These are phyloP conservation scores for Ogataea sp. DNA, from an alignment of 805 yeast genomes.

Conservation along the genomic window DNA sequence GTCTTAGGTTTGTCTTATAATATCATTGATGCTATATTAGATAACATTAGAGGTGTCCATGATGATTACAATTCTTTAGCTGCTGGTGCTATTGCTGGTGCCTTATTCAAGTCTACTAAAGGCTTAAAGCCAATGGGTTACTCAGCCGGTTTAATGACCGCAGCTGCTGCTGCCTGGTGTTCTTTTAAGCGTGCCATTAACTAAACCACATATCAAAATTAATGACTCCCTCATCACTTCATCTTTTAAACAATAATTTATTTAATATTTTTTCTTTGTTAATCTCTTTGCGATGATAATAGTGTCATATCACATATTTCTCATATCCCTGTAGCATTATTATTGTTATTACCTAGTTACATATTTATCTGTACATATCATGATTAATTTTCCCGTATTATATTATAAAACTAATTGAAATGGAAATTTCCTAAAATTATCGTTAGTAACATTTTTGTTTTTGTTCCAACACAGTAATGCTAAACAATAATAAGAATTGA, in stretches of 20 bases:
- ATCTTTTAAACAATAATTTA: neutral
- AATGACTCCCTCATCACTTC: neutral
- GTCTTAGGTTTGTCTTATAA: conserved; percentile 87
- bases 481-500: conserved; percentile 55
- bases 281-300: no score
- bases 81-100: conserved; percentile 91
- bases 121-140: conserved; percentile 87
- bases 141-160: conserved; percentile 77
- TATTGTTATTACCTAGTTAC: no score
- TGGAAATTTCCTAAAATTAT: no score
- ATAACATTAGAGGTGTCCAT: conserved; percentile 77
- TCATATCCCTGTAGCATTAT: no score
- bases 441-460: neutral
- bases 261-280: no score
- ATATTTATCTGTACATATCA: neutral
- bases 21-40: conserved; percentile 72
- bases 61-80: conserved; percentile 77
- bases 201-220: no score
- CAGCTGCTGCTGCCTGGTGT: conserved; percentile 91
- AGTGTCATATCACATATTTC: no score
- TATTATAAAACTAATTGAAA: no score
- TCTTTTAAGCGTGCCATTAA: conserved; percentile 48
- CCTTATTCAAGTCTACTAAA: conserved; percentile 75
- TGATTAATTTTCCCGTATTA: no score
- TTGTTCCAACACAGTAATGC: conserved; percentile 21